These are phyloP conservation scores for Cocos nucifera DNA, from an alignment of 176 grass and related monocot species.

Conservation along the genomic window DNA sequence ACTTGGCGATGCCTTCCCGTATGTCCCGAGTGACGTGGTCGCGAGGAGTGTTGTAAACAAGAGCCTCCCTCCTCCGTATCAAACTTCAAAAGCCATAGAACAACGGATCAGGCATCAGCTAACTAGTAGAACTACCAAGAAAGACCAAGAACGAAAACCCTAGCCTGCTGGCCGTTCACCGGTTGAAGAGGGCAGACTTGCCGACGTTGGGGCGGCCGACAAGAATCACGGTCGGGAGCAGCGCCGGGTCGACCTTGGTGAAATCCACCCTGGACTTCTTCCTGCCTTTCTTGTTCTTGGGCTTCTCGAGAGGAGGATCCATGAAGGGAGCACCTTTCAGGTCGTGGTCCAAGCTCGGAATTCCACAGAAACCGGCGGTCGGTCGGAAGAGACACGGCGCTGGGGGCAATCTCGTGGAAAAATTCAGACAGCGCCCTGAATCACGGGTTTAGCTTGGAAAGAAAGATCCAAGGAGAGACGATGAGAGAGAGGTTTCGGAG, in stretches of 20 bases:
- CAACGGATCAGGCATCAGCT: background rate
- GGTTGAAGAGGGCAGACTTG: slow-evolving; percentile 92
- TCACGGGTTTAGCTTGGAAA: background rate
- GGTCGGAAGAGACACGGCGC: slow-evolving; percentile 1
- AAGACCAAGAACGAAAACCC: background rate
- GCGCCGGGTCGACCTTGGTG: slow-evolving; percentile 58
- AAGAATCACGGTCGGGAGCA: slow-evolving; percentile 89
- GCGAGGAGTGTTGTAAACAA: slow-evolving; percentile 93
- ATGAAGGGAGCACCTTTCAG: background rate
- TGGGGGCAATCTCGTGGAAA: background rate
- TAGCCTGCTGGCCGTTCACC: slow-evolving; percentile 23
- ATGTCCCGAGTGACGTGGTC: slow-evolving; percentile 95
- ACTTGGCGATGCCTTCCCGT: slow-evolving; percentile 80
- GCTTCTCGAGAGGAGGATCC: slow-evolving; percentile 10
- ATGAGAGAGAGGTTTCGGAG: background rate
- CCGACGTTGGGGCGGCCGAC: slow-evolving; percentile 90
- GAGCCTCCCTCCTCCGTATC: slow-evolving; percentile 80
- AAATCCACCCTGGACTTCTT: slow-evolving; percentile 79
- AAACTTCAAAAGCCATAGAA: slow-evolving; percentile 28
- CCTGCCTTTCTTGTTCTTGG: slow-evolving; percentile 49
- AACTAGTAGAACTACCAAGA: background rate
- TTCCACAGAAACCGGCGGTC: background rate
- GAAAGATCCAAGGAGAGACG: background rate
- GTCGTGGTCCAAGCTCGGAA: background rate
- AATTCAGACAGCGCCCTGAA: background rate